phyloP scores from a whole-genome alignment of 306 rosid genomes.

The Lathyrus oleraceus region DNA sequence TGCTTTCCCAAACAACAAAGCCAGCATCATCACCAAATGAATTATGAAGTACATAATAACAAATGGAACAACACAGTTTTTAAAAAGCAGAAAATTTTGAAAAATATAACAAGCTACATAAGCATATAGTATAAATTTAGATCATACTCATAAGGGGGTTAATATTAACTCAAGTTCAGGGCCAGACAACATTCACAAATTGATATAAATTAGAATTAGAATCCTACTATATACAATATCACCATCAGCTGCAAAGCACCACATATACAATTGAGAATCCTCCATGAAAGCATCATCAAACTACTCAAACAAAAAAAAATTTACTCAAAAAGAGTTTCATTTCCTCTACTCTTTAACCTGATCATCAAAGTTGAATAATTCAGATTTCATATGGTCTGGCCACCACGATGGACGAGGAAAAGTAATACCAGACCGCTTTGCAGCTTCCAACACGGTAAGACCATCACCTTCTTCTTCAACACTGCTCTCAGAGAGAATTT shows the following conservation, averaged over 20 bases:
- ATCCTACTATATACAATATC: not conserved
- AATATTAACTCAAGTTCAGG: not conserved
- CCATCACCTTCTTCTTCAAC: not conserved
- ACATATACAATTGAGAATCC: not conserved
- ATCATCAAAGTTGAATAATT: not conserved
- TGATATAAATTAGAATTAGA: not conserved
- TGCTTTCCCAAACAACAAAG: not conserved
- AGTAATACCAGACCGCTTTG: slow-evolving; percentile 33
- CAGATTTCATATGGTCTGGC: not conserved
- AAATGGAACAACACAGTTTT: not conserved
- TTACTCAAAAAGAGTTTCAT: not conserved
- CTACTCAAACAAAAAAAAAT: not conserved
- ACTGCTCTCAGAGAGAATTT: not conserved
- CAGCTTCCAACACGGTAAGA: slow-evolving; percentile 29
- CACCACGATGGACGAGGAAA: slow-evolving; percentile 47
- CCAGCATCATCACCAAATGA: not conserved
- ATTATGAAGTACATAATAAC: too few relatives aligned
- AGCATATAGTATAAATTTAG: not conserved
- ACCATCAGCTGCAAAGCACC: not conserved
- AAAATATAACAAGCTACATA: not conserved
- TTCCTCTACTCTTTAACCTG: not conserved
- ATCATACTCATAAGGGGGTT: not conserved
- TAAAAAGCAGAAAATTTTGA: not conserved
- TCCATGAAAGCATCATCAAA: not conserved
- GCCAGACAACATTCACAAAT: too few relatives aligned